phyloP scores from a whole-genome alignment of 2,329 filamentous ascomycete genomes.

The Claviceps pazoutovae region DNA sequence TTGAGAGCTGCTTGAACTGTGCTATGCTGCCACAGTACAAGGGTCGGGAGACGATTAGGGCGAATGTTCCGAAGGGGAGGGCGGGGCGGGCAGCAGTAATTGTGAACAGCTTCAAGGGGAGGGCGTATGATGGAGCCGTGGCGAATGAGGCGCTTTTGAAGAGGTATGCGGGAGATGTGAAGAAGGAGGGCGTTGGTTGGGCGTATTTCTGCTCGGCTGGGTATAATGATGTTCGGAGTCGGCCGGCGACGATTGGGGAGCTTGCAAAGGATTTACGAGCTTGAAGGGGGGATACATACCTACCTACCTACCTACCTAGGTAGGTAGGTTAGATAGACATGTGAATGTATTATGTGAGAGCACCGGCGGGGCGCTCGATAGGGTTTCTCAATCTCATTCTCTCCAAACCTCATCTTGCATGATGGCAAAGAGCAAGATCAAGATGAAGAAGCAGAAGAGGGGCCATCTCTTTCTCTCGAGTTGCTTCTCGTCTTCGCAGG shows the following conservation, averaged over 20 bases:
- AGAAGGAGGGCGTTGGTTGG: slow-evolving; percentile 1
- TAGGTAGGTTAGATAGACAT: too few relatives aligned
- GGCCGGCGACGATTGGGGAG: slow-evolving; percentile 2
- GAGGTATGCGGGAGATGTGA: not conserved
- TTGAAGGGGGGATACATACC: not conserved
- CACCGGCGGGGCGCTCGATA: too few relatives aligned
- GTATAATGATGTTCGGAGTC: not conserved
- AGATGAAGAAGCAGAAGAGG: too few relatives aligned
- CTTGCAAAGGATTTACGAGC: not conserved
- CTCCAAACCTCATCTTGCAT: too few relatives aligned
- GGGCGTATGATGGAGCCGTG: slow-evolving; percentile 3
- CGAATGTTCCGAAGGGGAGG: slow-evolving; percentile 7
- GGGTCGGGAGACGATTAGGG: slow-evolving; percentile 7
- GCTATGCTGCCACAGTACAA: slow-evolving; percentile 6
- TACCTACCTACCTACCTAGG: too few relatives aligned
- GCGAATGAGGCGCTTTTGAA: slow-evolving; percentile 3
- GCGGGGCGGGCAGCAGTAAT: slow-evolving; percentile 8
- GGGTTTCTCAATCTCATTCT: too few relatives aligned
- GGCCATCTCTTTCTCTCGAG: too few relatives aligned
- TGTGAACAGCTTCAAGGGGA: slow-evolving; percentile 10
- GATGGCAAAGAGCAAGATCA: too few relatives aligned
- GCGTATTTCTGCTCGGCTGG: slow-evolving; percentile 3
- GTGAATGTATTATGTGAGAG: too few relatives aligned
- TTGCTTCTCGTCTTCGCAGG: too few relatives aligned
- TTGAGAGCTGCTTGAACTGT: slow-evolving; percentile 14